A percentile compares a stretch with the other conserved stretches of the same genome.
Evolutionary conservation across 768 basidiomycete genomes (phyloP).

Genomic region (Lepiota brunneoincarnata): DNA sequence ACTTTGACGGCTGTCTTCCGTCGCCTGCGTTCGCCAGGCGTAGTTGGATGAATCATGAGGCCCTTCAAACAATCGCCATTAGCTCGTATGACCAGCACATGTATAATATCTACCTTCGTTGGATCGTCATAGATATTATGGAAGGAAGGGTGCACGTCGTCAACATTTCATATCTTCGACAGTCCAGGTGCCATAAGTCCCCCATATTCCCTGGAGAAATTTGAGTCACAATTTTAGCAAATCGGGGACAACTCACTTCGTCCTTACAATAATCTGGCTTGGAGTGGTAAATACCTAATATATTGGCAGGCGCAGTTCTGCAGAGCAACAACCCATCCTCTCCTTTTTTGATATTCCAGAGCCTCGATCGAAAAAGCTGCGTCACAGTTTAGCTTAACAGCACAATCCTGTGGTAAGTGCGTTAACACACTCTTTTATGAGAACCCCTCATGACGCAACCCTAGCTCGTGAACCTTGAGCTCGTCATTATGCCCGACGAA

Average conservation of each 20-base stretch:
- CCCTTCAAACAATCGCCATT: neutral
- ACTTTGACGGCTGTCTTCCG: constrained; percentile 66
- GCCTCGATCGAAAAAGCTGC: constrained; percentile 28
- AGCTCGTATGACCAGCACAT: constrained; percentile 5
- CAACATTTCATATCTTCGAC: constrained; percentile 27
- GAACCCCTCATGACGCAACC: constrained; percentile 25
- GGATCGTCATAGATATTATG: neutral
- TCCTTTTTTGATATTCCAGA: constrained; percentile 23
- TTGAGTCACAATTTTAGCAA: constrained; percentile 1
- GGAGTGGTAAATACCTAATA: constrained; percentile 20
- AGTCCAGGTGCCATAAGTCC: constrained; percentile 31
- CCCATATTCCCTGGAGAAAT: constrained; percentile 26
- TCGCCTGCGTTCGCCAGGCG: constrained; percentile 57
- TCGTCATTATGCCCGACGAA: neutral
- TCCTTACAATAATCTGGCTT: constrained; percentile 26
- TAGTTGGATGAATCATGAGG: constrained; percentile 17
- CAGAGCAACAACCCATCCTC: constrained; percentile 28
- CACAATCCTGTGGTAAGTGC: neutral
- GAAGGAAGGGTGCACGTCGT: neutral
- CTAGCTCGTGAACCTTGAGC: constrained; percentile 13
- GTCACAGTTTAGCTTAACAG: neutral
- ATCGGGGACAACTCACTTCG: constrained; percentile 18
- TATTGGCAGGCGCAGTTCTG: constrained; percentile 24
- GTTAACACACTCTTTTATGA: constrained; percentile 20
- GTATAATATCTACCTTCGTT: constrained; percentile 6